Evolutionary conservation across 768 basidiomycete genomes (phyloP), one percentile per base, ranked within the genome.

Genomic region (Boletellus sp.): DNA sequence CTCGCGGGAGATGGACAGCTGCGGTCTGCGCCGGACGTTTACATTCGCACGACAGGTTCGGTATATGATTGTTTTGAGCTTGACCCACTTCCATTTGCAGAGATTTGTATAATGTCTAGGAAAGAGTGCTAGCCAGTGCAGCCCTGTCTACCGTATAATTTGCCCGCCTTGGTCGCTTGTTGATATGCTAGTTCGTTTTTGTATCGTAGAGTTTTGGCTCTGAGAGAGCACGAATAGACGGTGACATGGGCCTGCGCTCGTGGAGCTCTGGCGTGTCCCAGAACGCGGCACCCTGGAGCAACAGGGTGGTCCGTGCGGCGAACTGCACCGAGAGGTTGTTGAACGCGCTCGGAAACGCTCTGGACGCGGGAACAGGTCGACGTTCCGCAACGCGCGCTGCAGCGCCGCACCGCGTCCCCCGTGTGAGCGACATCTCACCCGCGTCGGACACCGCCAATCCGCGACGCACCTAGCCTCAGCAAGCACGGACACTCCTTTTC

Each of bases 41-140:
- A 81, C 68, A 74, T 81, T 66, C 78, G 79, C 60, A 72, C 74
- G 62, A 80, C 72, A 33, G 72, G 81, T 68, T 74, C 78, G 37
- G 81, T 77, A 59, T 80, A 83, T 69, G 78, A 79, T 62, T 76
- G 76, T 33, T 85, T 84, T 55, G 82, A 85, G 67, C 71, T 84
- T 65, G 85, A 87, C 59, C 80, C 85, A 33, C 78, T 86, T 49
- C 85, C 87, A 40, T 87, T 85, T 62, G 76, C 81, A 58, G 72
- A 78, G 72, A 55, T 57, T 68, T 76, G 57, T 77, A 78, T 76
- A 74, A 77, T 62, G 58, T 70, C 66, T 80, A 80, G 69, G 76
- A 78, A 28, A 72, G 80, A 83, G 69, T 86, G 85, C 72, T 87
- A 86, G 84, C 70, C 86, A 84, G 77, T 69, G 47, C 53, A 56